These are phyloP conservation scores for Aspergillus sp. DNA, from an alignment of 2,329 filamentous ascomycete genomes.

Conservation along the genomic window DNA sequence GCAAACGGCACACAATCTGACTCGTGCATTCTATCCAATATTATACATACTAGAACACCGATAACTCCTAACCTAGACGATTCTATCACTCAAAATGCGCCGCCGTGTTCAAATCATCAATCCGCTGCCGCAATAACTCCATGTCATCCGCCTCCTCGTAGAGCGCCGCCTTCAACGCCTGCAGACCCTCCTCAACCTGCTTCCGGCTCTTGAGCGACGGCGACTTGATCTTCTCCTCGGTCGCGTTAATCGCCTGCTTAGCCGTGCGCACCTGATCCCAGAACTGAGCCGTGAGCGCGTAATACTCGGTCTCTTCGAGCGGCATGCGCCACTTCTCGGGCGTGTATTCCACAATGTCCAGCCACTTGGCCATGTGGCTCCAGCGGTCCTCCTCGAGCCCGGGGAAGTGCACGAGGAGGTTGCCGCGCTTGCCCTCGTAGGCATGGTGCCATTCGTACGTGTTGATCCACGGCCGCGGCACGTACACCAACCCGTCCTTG, in stretches of 20 bases:
- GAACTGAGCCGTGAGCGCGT: constrained; percentile 16
- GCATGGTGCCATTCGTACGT: constrained; percentile 26
- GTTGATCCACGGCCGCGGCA: constrained; percentile 28
- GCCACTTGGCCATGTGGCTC: constrained; percentile 26
- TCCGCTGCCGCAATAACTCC: constrained; percentile 12
- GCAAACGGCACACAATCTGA: not conserved
- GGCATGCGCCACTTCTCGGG: constrained; percentile 22
- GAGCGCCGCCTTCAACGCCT: constrained; percentile 10
- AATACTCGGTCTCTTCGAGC: constrained; percentile 22
- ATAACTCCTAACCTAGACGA: too few relatives aligned
- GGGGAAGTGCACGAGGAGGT: constrained; percentile 32
- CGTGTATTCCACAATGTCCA: constrained; percentile 21
- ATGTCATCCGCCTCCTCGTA: constrained; percentile 13
- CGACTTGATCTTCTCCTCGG: not conserved
- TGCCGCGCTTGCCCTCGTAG: constrained; percentile 25
- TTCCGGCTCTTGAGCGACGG: not conserved
- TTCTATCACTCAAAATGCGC: not conserved
- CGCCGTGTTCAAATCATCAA: constrained; percentile 12
- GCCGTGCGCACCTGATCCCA: constrained; percentile 17
- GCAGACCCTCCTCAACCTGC: constrained; percentile 10
- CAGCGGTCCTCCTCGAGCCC: constrained; percentile 24
- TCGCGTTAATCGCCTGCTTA: not conserved
- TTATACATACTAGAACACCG: too few relatives aligned
- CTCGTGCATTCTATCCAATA: too few relatives aligned
- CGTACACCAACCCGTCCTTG: constrained; percentile 15